These are phyloP conservation scores for Neotropicomus parvogracilis DNA, from an alignment of 1,284 basidiomycete species.

Conservation along the genomic window DNA sequence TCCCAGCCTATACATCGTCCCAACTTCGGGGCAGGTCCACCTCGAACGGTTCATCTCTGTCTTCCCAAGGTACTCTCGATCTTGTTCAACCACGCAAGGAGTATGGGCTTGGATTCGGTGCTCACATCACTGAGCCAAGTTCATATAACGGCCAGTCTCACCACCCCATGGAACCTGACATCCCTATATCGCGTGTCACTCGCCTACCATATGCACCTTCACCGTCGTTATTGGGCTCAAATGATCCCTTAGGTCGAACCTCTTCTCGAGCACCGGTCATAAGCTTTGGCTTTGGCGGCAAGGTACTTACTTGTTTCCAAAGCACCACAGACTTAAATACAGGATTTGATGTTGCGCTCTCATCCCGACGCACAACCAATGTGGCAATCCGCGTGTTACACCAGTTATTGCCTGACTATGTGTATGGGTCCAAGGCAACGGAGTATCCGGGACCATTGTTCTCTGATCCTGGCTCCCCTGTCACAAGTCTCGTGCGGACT, in stretches of 20 bases:
- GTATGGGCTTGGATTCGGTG: constrained; percentile 27
- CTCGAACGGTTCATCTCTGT: constrained; percentile 50
- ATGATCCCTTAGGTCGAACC: constrained; percentile 79
- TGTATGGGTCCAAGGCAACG: constrained; percentile 52
- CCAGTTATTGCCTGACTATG: constrained; percentile 66
- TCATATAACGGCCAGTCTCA: constrained; percentile 16
- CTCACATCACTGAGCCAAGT: constrained; percentile 23
- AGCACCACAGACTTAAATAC: constrained; percentile 62
- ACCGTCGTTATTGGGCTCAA: constrained; percentile 72
- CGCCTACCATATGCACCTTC: constrained; percentile 68
- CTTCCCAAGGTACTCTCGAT: constrained; percentile 34
- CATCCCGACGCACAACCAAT: constrained; percentile 65
- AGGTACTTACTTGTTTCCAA: constrained; percentile 84
- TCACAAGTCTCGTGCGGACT: constrained; percentile 67
- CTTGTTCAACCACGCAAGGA: constrained; percentile 25
- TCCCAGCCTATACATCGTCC: constrained; percentile 18
- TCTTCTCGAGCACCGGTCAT: constrained; percentile 74
- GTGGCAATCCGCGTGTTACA: constrained; percentile 67
- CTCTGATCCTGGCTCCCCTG: constrained; percentile 66
- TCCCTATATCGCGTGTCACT: constrained; percentile 40
- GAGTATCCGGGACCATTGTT: constrained; percentile 85
- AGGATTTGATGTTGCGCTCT: constrained; percentile 74
- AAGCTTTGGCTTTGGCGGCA: constrained; percentile 88
- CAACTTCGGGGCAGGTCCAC: constrained; percentile 40
- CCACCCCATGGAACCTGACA: constrained; percentile 36